These are phyloP conservation scores for Triangularia verruculosa DNA, from an alignment of 2,329 filamentous ascomycete genomes.

Conservation along the genomic window DNA sequence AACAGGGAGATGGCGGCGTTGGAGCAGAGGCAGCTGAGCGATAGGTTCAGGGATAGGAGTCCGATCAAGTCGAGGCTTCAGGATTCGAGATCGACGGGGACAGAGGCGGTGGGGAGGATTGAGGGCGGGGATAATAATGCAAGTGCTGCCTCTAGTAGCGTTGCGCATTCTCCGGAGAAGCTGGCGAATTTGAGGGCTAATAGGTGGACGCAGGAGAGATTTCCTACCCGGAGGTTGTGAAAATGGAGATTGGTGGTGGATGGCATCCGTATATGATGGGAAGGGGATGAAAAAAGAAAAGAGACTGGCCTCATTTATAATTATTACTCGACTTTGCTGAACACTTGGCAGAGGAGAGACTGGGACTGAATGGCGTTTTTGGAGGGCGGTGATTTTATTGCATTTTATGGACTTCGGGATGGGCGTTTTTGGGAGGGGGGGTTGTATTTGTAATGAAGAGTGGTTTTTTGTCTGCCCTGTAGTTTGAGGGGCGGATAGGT, in stretches of 20 bases:
- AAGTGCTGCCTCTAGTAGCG: slow-evolving; percentile 5
- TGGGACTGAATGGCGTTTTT: neutral
- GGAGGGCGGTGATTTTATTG: neutral
- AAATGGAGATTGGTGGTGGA: neutral
- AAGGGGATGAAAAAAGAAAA: neutral
- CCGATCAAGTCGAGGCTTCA: slow-evolving; percentile 18
- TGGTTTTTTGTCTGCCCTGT: neutral
- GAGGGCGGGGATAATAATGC: neutral
- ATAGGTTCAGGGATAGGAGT: slow-evolving; percentile 26
- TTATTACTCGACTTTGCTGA: neutral
- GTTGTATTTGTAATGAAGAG: neutral
- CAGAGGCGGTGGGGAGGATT: slow-evolving; percentile 2
- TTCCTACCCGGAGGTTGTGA: slow-evolving; percentile 34
- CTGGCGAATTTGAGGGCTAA: slow-evolving; percentile 39
- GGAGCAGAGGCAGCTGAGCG: slow-evolving; percentile 45
- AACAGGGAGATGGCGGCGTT: slow-evolving; percentile 60
- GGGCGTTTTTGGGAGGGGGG: neutral
- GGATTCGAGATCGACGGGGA: slow-evolving; percentile 38
- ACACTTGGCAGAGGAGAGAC: neutral
- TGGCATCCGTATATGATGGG: no score
- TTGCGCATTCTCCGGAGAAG: slow-evolving; percentile 34
- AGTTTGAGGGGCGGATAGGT: no score
- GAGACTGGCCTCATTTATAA: neutral
- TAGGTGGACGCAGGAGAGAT: slow-evolving; percentile 41
- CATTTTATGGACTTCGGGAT: neutral